Evolutionary conservation across 1,284 basidiomycete species (phyloP).

Genomic region (Pseudozyma thailandica): DNA sequence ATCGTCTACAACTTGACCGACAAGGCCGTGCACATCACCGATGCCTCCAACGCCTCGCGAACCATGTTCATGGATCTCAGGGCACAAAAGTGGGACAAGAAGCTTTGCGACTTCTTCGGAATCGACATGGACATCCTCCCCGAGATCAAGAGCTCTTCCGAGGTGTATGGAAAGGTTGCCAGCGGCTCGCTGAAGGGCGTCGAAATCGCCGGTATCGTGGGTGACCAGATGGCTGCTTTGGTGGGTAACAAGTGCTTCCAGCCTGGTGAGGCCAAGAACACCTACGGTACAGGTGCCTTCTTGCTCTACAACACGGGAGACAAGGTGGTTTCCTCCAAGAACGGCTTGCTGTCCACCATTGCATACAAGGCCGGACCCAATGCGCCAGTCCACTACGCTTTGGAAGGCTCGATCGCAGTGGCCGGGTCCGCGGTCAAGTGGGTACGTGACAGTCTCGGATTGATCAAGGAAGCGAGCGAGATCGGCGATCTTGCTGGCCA

Average conservation of each 20-base stretch:
- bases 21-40: constrained; percentile 86
- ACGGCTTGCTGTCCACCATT: constrained; percentile 91
- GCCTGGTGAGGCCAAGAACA: constrained; percentile 68
- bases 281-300: constrained; percentile 86
- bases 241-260: constrained; percentile 83
- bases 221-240: constrained; percentile 95
- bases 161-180: constrained; percentile 84
- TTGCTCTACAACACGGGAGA: constrained; percentile 91
- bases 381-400: constrained; percentile 84
- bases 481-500: constrained; percentile 85
- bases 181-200: constrained; percentile 79
- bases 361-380: constrained; percentile 89
- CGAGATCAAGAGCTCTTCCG: constrained; percentile 87
- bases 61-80: constrained; percentile 89
- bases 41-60: constrained; percentile 96
- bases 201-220: constrained; percentile 88
- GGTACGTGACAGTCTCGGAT: constrained; percentile 86
- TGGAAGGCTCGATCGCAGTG: constrained; percentile 95
- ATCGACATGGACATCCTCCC: constrained; percentile 83
- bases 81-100: constrained; percentile 83
- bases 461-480: constrained; percentile 83
- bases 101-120: constrained; percentile 87
- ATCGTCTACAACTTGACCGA: constrained; percentile 90
- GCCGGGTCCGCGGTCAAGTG: constrained; percentile 96
- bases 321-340: constrained; percentile 83